These are phyloP conservation scores for Dryas drummondii DNA, from an alignment of 306 rosid genomes.

Conservation along the genomic window DNA sequence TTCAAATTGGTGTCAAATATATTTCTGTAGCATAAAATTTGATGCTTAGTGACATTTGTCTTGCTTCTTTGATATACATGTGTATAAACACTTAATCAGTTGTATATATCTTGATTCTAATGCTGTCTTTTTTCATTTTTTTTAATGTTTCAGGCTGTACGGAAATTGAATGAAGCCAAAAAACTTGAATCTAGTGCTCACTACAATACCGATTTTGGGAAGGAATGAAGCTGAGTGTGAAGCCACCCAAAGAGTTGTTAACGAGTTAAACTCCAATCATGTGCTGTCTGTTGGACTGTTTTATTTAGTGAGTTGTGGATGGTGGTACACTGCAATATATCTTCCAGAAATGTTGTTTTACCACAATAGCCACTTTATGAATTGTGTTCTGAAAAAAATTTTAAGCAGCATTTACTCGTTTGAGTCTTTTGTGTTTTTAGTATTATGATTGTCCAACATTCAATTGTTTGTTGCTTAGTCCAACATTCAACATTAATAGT, in stretches of 20 bases:
- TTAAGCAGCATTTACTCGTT: background rate
- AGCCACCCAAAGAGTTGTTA: background rate
- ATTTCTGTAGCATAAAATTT: background rate
- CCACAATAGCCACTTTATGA: background rate
- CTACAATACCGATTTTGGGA: slow-evolving; percentile 82
- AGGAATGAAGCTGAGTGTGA: slow-evolving; percentile 40
- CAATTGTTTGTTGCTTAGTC: slow-evolving; percentile 3
- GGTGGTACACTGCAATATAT: background rate
- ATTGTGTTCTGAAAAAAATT: background rate
- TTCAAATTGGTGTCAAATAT: background rate
- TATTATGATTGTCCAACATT: background rate
- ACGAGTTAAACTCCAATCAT: background rate
- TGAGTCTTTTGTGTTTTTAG: background rate
- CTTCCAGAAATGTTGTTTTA: background rate
- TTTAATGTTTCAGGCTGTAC: slow-evolving; percentile 56
- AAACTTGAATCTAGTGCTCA: slow-evolving; percentile 84
- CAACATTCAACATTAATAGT: background rate
- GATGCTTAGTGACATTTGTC: background rate
- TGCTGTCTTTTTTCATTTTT: background rate
- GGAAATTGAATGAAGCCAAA: slow-evolving; percentile 70
- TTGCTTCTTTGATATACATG: background rate
- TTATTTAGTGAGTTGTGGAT: background rate
- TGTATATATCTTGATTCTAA: background rate
- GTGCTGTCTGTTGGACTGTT: slow-evolving; percentile 7
- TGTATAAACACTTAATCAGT: background rate